phyloP scores from a whole-genome alignment of 2,329 filamentous ascomycete genomes.

The Cladophialophora bantiana region DNA sequence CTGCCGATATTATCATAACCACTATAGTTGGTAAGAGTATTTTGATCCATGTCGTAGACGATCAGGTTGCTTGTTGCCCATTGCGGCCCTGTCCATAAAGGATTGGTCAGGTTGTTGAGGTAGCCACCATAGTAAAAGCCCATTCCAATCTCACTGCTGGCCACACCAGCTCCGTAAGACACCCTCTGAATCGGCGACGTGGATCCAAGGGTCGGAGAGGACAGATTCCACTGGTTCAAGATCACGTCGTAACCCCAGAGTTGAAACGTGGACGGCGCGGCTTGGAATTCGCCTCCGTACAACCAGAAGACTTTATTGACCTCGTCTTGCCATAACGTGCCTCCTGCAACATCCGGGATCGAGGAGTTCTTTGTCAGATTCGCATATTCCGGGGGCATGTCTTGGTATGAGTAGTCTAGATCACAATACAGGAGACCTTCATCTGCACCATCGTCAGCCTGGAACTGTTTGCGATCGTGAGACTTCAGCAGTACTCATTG shows the following conservation, averaged over 20 bases:
- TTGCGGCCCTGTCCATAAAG: conserved; percentile 59
- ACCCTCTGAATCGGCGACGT: conserved; percentile 53
- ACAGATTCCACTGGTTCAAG: conserved; percentile 62
- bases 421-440: conserved; percentile 65
- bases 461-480: neutral
- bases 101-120: conserved; percentile 61
- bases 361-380: conserved; percentile 66
- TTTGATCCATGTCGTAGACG: conserved; percentile 63
- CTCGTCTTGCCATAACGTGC: conserved; percentile 65
- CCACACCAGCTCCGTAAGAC: conserved; percentile 65
- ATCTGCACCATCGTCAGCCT: conserved; percentile 48
- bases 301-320: conserved; percentile 70
- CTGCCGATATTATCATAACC: conserved; percentile 62
- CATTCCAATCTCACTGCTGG: conserved; percentile 56
- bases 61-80: conserved; percentile 62
- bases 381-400: conserved; percentile 61
- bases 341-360: conserved; percentile 60
- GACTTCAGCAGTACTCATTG: conserved; percentile 59
- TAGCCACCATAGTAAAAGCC: conserved; percentile 70
- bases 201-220: conserved; percentile 46
- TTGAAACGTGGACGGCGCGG: conserved; percentile 54
- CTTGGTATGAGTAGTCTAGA: conserved; percentile 54
- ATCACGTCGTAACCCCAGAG: conserved; percentile 67
- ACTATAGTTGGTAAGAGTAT: conserved; percentile 61
- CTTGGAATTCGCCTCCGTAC: conserved; percentile 65